Conservation (phyloP, 805 yeast genomes). For the Sungouiella blattae region DNA sequence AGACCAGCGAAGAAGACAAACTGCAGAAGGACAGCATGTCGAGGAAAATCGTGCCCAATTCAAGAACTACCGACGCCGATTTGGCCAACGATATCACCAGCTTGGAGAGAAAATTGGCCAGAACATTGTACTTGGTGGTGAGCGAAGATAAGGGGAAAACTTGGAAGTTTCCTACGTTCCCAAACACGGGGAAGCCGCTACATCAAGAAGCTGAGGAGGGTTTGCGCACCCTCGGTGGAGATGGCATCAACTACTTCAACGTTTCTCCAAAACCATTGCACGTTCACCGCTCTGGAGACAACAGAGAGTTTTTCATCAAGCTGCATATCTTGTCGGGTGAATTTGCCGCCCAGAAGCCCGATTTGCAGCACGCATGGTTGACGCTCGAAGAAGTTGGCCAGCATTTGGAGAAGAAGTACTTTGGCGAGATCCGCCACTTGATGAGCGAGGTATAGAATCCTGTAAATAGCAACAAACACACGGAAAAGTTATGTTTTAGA, state of each 20-base stretch:
- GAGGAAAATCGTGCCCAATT: conserved; percentile 63
- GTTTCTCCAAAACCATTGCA: conserved; percentile 87
- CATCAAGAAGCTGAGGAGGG: conserved; percentile 76
- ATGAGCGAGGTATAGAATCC: conserved; percentile 33
- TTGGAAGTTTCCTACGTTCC: conserved; percentile 84
- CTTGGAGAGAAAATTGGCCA: conserved; percentile 73
- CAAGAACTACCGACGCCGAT: conserved; percentile 81
- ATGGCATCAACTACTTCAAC: conserved; percentile 75
- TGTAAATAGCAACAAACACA: conserved; percentile 7
- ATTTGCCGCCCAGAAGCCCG: conserved; percentile 44
- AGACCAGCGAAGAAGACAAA: conserved; percentile 13
- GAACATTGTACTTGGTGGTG: conserved; percentile 75
- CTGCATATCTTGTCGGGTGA: conserved; percentile 86
- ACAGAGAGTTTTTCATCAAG: conserved; percentile 69
- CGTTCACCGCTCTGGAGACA: conserved; percentile 31
- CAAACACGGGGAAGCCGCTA: conserved; percentile 45
- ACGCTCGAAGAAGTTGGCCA: conserved; percentile 71
- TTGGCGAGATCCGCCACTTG: conserved; percentile 48
- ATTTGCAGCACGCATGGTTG: conserved; percentile 72
- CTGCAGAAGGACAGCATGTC: conserved; percentile 48
- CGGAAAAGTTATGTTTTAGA: too few relatives aligned
- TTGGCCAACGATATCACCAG: conserved; percentile 54
- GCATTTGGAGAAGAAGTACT: conserved; percentile 54
- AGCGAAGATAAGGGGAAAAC: conserved; percentile 33
- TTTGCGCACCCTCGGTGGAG: conserved; percentile 68